These are phyloP conservation scores for Epichloe bromicola DNA, from an alignment of 2,329 filamentous ascomycete genomes.

Conservation along the genomic window DNA sequence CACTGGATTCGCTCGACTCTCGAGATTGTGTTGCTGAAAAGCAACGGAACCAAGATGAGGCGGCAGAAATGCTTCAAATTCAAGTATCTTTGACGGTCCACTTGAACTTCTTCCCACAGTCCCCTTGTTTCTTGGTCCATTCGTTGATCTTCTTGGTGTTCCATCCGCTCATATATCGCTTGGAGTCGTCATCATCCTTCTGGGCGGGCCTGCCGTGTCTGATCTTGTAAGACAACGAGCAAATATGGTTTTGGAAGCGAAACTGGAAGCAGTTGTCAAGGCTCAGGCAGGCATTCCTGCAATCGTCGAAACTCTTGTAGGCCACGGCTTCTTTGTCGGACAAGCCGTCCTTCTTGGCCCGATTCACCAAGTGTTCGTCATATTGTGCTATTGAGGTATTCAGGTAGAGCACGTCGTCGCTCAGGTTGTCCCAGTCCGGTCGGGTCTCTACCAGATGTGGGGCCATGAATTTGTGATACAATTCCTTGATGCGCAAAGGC, in stretches of 20 bases:
- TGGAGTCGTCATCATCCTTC: slow-evolving; percentile 14
- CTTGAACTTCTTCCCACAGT: slow-evolving; percentile 16
- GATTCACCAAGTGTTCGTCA: slow-evolving; percentile 18
- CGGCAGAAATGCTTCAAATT: not conserved
- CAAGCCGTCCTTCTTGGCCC: slow-evolving; percentile 21
- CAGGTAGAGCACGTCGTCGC: slow-evolving; percentile 31
- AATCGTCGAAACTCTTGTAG: slow-evolving; percentile 28
- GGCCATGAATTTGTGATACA: slow-evolving; percentile 33
- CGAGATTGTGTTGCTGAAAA: no score
- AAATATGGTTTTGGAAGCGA: slow-evolving; percentile 25
- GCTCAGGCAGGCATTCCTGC: slow-evolving; percentile 30
- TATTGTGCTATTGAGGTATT: slow-evolving; percentile 18
- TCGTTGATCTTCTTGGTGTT: slow-evolving; percentile 24
- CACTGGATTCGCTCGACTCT: no score
- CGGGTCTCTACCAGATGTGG: slow-evolving; percentile 24
- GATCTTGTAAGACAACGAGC: slow-evolving; percentile 22
- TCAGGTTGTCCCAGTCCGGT: slow-evolving; percentile 40
- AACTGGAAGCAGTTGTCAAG: slow-evolving; percentile 27
- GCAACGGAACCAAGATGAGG: no score
- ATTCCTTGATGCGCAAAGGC: slow-evolving; percentile 31
- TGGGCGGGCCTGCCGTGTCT: slow-evolving; percentile 26
- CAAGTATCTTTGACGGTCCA: not conserved
- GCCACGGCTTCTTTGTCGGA: slow-evolving; percentile 27
- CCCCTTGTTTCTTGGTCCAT: slow-evolving; percentile 25
- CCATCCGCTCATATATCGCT: slow-evolving; percentile 28